Evolutionary conservation across 148 eudicot species (phyloP).

Genomic region (Spergularia marina): DNA sequence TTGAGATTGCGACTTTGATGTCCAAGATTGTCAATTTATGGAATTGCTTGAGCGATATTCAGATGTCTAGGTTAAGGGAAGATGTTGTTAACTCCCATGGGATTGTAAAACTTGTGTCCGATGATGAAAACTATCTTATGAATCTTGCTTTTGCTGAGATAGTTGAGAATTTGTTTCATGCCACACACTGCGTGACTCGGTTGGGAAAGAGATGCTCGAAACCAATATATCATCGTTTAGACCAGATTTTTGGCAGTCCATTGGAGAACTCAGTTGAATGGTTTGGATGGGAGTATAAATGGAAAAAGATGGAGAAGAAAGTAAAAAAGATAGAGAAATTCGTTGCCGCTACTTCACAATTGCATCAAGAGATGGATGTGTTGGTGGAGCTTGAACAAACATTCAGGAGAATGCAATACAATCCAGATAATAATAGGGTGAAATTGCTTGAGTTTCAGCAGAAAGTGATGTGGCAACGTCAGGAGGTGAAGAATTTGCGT

Average conservation of each 20-base stretch:
- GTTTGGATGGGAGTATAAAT: slow-evolving; percentile 70
- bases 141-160: slow-evolving; percentile 77
- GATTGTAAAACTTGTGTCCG: slow-evolving; percentile 64
- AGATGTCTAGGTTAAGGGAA: slow-evolving; percentile 55
- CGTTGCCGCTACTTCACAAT: slow-evolving; percentile 58
- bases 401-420: slow-evolving; percentile 64
- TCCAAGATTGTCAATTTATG: slow-evolving; percentile 68
- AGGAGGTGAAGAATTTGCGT: slow-evolving; percentile 69
- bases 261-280: slow-evolving; percentile 43
- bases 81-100: slow-evolving; percentile 65
- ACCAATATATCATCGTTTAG: slow-evolving; percentile 62
- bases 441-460: slow-evolving; percentile 76
- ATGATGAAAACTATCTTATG: slow-evolving; percentile 73
- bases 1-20: slow-evolving; percentile 79
- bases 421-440: slow-evolving; percentile 38
- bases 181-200: slow-evolving; percentile 47
- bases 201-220: slow-evolving; percentile 72
- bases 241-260: slow-evolving; percentile 46
- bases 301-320: slow-evolving; percentile 82
- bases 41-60: slow-evolving; percentile 60
- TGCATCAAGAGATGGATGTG: slow-evolving; percentile 80
- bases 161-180: slow-evolving; percentile 49
- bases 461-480: slow-evolving; percentile 80
- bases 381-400: slow-evolving; percentile 80
- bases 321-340: slow-evolving; percentile 81